Evolutionary conservation across 2,329 filamentous ascomycete genomes (phyloP).

Genomic region (Didymella arachidicola): DNA sequence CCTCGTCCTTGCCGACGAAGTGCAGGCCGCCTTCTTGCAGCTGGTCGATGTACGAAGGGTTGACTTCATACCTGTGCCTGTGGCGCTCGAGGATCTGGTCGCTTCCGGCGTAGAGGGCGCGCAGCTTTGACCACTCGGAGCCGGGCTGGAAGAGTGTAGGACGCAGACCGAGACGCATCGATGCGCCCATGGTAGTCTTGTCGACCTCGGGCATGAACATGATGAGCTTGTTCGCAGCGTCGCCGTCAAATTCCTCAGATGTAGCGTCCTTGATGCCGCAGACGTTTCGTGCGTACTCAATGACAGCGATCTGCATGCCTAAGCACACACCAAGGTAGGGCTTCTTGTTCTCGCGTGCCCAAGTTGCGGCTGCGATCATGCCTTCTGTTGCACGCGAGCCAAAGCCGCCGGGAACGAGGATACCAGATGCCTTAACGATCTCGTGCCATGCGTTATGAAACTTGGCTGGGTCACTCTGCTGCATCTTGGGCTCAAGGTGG

Average conservation of each 20-base stretch:
- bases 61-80: slow-evolving; percentile 90
- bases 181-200: slow-evolving; percentile 79
- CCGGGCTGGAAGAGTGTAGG: slow-evolving; percentile 77
- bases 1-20: slow-evolving; percentile 82
- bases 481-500: slow-evolving; percentile 75
- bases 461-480: slow-evolving; percentile 69
- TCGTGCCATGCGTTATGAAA: slow-evolving; percentile 88
- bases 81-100: slow-evolving; percentile 71
- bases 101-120: slow-evolving; percentile 72
- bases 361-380: slow-evolving; percentile 87
- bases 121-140: slow-evolving; percentile 80
- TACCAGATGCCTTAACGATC: slow-evolving; percentile 73
- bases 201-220: slow-evolving; percentile 93
- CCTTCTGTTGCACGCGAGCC: slow-evolving; percentile 83
- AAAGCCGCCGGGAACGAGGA: slow-evolving; percentile 79
- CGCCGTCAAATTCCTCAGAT: slow-evolving; percentile 65
- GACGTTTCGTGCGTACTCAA: slow-evolving; percentile 83
- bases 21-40: slow-evolving; percentile 73
- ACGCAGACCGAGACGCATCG: slow-evolving; percentile 83
- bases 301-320: slow-evolving; percentile 90
- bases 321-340: slow-evolving; percentile 91
- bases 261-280: slow-evolving; percentile 68
- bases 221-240: slow-evolving; percentile 73
- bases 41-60: slow-evolving; percentile 75
- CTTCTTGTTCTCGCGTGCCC: slow-evolving; percentile 80